A percentile compares a stretch with the other conserved stretches of the same genome.
These are phyloP conservation scores for Backusella liffmaniae DNA, from an alignment of 192 early-diverging fungal species.

Conservation along the genomic window DNA sequence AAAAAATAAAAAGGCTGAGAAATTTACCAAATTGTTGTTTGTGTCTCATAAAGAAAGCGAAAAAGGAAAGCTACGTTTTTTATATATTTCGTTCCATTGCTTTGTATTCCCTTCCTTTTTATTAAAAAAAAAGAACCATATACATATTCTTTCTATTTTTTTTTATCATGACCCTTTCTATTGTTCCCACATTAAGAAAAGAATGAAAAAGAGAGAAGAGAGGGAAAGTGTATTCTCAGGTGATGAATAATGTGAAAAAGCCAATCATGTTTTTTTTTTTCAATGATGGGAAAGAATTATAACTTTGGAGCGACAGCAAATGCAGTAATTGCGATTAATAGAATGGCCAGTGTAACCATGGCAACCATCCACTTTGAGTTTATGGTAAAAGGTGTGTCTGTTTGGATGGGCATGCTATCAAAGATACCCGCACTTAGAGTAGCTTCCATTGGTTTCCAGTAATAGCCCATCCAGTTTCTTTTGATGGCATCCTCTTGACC, in stretches of 20 bases:
- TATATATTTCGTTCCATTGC: too few species aligned
- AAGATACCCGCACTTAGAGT: background rate
- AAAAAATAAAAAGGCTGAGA: background rate
- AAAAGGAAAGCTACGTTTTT: background rate
- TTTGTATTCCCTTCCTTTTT: too few species aligned
- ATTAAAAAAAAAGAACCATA: too few species aligned
- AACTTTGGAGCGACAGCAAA: background rate
- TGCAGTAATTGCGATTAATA: background rate
- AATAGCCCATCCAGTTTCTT: conserved; percentile 89
- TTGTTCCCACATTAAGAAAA: too few species aligned
- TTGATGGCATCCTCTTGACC: conserved; percentile 85
- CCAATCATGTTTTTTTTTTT: background rate
- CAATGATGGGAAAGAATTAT: background rate
- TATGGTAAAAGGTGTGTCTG: background rate
- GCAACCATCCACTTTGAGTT: background rate
- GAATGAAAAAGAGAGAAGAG: background rate
- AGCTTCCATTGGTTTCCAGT: conserved; percentile 88
- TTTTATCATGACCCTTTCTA: background rate
- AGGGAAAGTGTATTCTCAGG: background rate
- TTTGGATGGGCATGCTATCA: background rate
- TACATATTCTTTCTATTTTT: background rate
- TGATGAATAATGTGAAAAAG: background rate
- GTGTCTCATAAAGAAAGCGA: background rate
- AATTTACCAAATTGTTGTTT: background rate
- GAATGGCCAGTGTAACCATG: background rate